Evolutionary conservation across 306 rosid species (phyloP), one percentile per base, ranked within the genome.

Genomic region (Pyrus bretschneideri): DNA sequence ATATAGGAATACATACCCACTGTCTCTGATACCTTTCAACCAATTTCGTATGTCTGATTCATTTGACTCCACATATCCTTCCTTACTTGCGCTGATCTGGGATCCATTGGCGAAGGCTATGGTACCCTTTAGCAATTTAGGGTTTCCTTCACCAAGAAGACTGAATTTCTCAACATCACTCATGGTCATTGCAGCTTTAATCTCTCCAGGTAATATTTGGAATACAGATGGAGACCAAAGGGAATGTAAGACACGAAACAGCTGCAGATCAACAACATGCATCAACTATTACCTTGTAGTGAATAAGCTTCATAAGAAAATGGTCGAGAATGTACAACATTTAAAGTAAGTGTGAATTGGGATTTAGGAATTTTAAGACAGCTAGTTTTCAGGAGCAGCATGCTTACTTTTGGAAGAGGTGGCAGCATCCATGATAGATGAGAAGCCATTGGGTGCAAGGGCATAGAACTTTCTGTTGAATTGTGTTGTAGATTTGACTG

Each of bases 371-470:
- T 76, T 33, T 72, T 61, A 78, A 73, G 70, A 79, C 25, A 72
- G 22, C 59, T 63, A 76, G 76, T 76, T 71, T 76, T 51, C 74
- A 67, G 59, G 76, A 38, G 76, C 64, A 52, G 73, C 46, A 75
- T n/a, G 73, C 90, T 67, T 88, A 95, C 99, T 77, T 92, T 95
- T 68, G 93, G 83, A 84, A 95, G 96, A 76, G 99, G 99, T 74
- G 92, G 92, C 68, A 92, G 82, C 98, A 95, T 95, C 99, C 99
- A 95, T 76, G 84, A 89, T 49, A 95, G 61, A 91, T 95, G 99
- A 81, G 93, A 81, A 58, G 97, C 90, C 89, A 95, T 89, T 42
- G 97, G 99, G 79, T 95, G 92, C 76, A 79, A 33, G 63, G 84
- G 79, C 78, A 78, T 75, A 42, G 93, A 88, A 82, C 83, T 70